Percentiles rank a stretch among this genome's conserved stretches.
These are phyloP conservation scores for Hypsizygus marmoreus DNA, from an alignment of 768 basidiomycete species.

Conservation along the genomic window DNA sequence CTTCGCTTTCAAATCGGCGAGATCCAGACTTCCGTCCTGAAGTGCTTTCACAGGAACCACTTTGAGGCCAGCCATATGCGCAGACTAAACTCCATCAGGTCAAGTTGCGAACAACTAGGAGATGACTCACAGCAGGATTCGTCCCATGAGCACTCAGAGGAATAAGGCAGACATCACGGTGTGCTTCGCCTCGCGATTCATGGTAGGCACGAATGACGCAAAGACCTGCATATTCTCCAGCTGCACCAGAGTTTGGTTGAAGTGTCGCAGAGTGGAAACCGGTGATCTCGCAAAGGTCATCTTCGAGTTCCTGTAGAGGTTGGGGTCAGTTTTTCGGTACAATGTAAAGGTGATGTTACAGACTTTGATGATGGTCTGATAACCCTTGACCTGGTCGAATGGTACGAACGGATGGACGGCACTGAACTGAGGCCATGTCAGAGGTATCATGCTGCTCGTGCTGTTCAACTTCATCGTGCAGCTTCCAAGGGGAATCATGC, in stretches of 20 bases:
- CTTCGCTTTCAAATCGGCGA: constrained; percentile 82
- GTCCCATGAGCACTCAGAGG: constrained; percentile 98
- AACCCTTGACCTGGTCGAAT: constrained; percentile 85
- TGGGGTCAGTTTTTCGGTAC: background rate
- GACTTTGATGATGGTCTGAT: constrained; percentile 78
- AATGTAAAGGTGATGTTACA: constrained; percentile 4
- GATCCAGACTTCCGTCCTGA: constrained; percentile 84
- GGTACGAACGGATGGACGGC: constrained; percentile 93
- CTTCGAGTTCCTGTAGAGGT: constrained; percentile 74
- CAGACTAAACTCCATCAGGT: constrained; percentile 60
- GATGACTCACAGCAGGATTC: constrained; percentile 83
- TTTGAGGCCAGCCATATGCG: constrained; percentile 95
- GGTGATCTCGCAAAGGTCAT: constrained; percentile 89
- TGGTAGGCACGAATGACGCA: constrained; percentile 94
- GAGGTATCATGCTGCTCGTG: constrained; percentile 95
- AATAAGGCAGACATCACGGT: constrained; percentile 90
- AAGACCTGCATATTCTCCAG: constrained; percentile 97
- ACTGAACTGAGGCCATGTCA: constrained; percentile 93
- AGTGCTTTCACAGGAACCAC: constrained; percentile 95
- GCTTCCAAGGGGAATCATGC: constrained; percentile 95
- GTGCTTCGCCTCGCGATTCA: constrained; percentile 79
- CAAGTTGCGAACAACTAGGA: background rate
- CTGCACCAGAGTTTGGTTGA: constrained; percentile 99
- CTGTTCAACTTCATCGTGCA: constrained; percentile 99
- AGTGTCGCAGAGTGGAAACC: constrained; percentile 96